Base-by-base conservation (phyloP, 306 rosid genomes). In the Quercus cerris region DNA sequence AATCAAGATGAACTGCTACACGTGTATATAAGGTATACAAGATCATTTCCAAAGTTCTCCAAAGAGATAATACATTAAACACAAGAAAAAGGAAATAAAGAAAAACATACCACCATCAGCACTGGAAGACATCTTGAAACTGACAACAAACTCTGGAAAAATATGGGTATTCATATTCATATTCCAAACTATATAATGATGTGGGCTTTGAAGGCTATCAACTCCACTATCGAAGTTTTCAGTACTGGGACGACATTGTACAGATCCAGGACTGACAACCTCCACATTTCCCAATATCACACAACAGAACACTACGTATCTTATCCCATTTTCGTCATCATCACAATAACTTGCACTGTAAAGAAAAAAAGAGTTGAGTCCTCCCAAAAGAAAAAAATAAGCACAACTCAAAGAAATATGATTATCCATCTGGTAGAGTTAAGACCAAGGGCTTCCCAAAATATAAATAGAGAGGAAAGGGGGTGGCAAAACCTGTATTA, bases 241-340 rank as follows among this genome's bases (percentile, higher is more conserved):
- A 83, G 88, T 83, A 88, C 97, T 83, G 76, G 98, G 97, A 83
- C 64, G 87, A 74, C 46, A 86, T 81, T 94, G 98, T 75, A 71
- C 62, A 84, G 86, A 81, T 76, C 93, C 97, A 59, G 83, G 87
- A 78, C 64, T 76, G 84, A 92, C 84, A 82, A 69, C 87, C 84
- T 92, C 97, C 91, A 88, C 75, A 55, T 86, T 91, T 78, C 98
- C 98, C 94, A 91, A 68, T 83, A 94, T 89, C 75, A 92, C 94
- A 63, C 94, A 91, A 75, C 98, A 94, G 27, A 91, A 81, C 46
- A 88, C 86, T 88, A 94, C 64, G 89, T 91, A 80, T 30, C 78
- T 91, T 81, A 84, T 87, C 74, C 91, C 91, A 22, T 89, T 89
- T 87, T 92, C 98, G 87, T 92, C 98, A 91, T 82, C 84, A 89